A percentile compares a stretch with the other conserved stretches of the same genome.
phyloP scores from a whole-genome alignment of 768 basidiomycete genomes.

The Neoboletus magnificus region DNA sequence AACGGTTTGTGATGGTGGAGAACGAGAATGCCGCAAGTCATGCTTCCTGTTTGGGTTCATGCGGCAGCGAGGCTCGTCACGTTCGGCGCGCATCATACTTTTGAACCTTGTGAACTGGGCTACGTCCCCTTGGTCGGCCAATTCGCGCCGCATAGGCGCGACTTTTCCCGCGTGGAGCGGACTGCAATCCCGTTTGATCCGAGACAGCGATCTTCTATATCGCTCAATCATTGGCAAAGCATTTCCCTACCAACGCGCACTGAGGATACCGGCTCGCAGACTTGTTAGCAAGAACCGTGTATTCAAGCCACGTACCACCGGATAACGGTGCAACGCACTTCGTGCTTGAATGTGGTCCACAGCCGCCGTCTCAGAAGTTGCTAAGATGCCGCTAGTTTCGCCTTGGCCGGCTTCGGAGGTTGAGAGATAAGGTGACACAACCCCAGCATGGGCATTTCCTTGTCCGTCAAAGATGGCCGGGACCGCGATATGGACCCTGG shows the following conservation, averaged over 20 bases:
- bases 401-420: slow-evolving; percentile 34
- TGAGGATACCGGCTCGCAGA: background rate
- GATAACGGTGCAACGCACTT: slow-evolving; percentile 27
- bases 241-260: slow-evolving; percentile 28
- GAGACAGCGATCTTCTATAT: slow-evolving; percentile 14
- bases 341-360: slow-evolving; percentile 28
- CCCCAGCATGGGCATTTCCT: slow-evolving; percentile 17
- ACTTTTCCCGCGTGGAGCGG: background rate
- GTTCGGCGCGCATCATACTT: background rate
- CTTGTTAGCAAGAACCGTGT: background rate
- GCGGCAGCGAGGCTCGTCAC: slow-evolving; percentile 27
- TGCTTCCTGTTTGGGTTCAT: background rate
- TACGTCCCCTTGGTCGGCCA: slow-evolving; percentile 9
- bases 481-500: slow-evolving; percentile 6
- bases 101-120: background rate
- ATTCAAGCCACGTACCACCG: slow-evolving; percentile 3
- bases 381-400: slow-evolving; percentile 28
- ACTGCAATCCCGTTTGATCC: slow-evolving; percentile 31
- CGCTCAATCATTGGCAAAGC: slow-evolving; percentile 6
- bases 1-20: background rate
- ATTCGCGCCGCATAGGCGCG: background rate
- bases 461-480: slow-evolving; percentile 1
- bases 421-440: slow-evolving; percentile 35
- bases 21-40: background rate
- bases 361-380: slow-evolving; percentile 28